Percentiles rank a stretch among this genome's conserved stretches.
phyloP scores from a whole-genome alignment of 441 rosid genomes.

The Euphorbia schlechtendalii region DNA sequence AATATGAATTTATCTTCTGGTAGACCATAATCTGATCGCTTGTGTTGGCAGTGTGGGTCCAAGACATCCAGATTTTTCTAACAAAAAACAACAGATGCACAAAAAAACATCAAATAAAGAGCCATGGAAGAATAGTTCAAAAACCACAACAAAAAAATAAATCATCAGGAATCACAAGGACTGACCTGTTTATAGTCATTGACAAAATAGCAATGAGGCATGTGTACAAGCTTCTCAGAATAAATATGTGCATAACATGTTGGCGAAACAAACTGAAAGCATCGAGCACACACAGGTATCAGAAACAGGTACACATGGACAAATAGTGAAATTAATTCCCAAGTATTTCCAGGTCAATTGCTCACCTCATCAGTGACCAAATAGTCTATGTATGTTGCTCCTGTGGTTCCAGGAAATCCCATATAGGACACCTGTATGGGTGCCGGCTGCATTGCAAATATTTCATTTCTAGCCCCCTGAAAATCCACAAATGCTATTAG shows the following conservation, averaged over 20 bases:
- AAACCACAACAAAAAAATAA: neutral
- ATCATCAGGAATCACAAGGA: constrained; percentile 4
- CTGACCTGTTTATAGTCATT: constrained; percentile 95
- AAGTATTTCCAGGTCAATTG: no score
- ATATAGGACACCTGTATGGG: no score
- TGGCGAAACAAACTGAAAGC: constrained; percentile 89
- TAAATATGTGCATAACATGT: constrained; percentile 61
- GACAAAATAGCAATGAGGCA: constrained; percentile 98
- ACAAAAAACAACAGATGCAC: constrained; percentile 18
- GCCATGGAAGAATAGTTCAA: neutral
- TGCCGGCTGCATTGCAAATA: no score
- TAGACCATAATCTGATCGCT: constrained; percentile 86
- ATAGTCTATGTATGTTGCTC: no score
- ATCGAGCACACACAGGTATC: constrained; percentile 11
- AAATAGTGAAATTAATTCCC: no score
- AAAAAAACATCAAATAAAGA: neutral
- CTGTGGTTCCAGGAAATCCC: no score
- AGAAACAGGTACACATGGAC: constrained; percentile 6
- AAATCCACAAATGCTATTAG: constrained; percentile 5
- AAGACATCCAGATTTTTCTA: constrained; percentile 93
- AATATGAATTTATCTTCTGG: constrained; percentile 96
- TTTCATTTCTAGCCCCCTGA: constrained; percentile 37
- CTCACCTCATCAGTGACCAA: no score
- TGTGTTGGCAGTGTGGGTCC: constrained; percentile 70
- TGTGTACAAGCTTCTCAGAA: constrained; percentile 96